Conservation (phyloP, 1,284 basidiomycete genomes). For the Laetiporus sulphureus region DNA sequence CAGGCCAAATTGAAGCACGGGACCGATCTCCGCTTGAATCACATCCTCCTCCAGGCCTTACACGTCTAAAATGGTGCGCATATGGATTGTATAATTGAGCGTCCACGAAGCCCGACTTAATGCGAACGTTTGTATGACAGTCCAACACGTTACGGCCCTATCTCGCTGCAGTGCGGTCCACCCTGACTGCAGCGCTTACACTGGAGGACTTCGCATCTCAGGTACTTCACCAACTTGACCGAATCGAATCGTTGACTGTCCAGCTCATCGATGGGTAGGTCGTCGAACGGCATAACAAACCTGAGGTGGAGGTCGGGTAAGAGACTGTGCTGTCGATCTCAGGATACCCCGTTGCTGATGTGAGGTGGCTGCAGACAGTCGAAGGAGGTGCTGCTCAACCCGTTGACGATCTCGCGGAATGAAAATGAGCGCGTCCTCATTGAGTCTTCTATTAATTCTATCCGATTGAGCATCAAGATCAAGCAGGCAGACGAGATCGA, state of each 20-base stretch:
- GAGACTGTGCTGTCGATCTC: conserved; percentile 18
- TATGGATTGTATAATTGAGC: no score
- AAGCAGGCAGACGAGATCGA: conserved; percentile 99
- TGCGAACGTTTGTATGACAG: conserved; percentile 27
- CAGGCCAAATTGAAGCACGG: conserved; percentile 16
- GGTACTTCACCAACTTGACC: conserved; percentile 39
- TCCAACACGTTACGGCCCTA: conserved; percentile 89
- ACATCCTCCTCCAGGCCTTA: conserved; percentile 14
- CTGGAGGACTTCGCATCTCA: conserved; percentile 98
- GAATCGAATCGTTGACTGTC: conserved; percentile 4
- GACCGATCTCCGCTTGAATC: conserved; percentile 19
- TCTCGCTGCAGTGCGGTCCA: conserved; percentile 91
- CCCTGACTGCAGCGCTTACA: conserved; percentile 94
- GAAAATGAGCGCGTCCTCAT: conserved; percentile 96
- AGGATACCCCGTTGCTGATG: background rate
- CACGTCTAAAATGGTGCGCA: conserved; percentile 13
- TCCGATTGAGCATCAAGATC: conserved; percentile 94
- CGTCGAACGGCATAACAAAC: conserved; percentile 95
- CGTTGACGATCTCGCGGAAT: conserved; percentile 91
- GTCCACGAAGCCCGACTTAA: background rate
- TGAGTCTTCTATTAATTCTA: conserved; percentile 95
- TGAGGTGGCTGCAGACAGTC: conserved; percentile 52
- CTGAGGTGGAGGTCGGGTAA: conserved; percentile 85
- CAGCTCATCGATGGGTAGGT: conserved; percentile 44
- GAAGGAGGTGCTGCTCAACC: conserved; percentile 91